Evolutionary conservation across 805 yeast species (phyloP), one percentile per base, ranked within the genome.

Genomic region (Isabelozyma rhagii): DNA sequence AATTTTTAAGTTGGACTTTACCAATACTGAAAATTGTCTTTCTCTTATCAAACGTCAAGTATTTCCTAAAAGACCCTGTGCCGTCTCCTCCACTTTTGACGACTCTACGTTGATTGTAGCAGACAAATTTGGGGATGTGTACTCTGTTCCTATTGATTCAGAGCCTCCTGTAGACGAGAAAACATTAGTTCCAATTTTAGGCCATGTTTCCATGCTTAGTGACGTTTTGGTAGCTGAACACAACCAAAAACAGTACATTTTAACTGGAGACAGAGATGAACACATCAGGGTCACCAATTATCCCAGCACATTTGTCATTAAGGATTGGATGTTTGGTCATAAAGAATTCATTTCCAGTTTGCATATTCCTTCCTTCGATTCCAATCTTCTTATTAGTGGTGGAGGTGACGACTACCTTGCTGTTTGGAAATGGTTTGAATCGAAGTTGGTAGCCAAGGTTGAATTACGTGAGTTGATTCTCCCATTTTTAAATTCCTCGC

Each of bases 181-280:
- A 42, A 46, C 54, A 1, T 58, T 73, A 46, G 78, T 73, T 39
- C 97, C 97, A 2, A 76, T 93, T 6, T 71, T 93, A 47, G 99
- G 99, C 7, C 99, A 94, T 68, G 98, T 94, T 5, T 92, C 97
- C 3, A 90, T 94, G 97, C 78, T 94, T 52, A 87, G 96, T n/a
- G 90, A 84, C 54, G 78, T 92, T 2, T 61, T 76, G 28, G 71
- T 83, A 27, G 67, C 73, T 29, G 51, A 57, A 18, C 53, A 62
- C 38, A 45, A 59, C 7, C 79, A 75, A 8, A 78, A 79, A 51
- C 74, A 76, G 53, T 86, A 68, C 51, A 64, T 92, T 13, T 75
- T 93, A 48, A 84, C 96, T 1, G 83, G 92, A 39, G 99, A 94
- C 71, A 80, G 99, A 68, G 99, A 94, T 68, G 99, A 94, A 68